phyloP scores from a whole-genome alignment of 805 yeast species.

The Vanderwaltozyma yarrowii region DNA sequence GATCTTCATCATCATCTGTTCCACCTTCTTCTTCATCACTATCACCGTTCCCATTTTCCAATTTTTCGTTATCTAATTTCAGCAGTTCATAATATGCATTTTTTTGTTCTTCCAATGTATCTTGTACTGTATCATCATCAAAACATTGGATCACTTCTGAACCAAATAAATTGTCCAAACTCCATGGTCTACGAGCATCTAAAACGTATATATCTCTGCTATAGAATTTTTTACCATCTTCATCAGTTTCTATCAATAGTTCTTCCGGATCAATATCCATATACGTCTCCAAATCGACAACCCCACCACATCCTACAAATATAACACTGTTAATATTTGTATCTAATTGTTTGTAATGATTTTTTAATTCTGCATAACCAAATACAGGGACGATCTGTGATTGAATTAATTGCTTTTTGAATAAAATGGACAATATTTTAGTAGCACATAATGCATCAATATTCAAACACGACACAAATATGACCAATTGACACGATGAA shows the following conservation, averaged over 20 bases:
- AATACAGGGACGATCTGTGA: slow-evolving; percentile 87
- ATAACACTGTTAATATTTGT: slow-evolving; percentile 66
- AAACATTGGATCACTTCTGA: slow-evolving; percentile 67
- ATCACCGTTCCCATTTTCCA: slow-evolving; percentile 32
- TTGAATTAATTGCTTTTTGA: slow-evolving; percentile 75
- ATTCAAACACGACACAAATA: slow-evolving; percentile 83
- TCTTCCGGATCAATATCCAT: slow-evolving; percentile 52
- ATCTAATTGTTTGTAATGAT: slow-evolving; percentile 56
- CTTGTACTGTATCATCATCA: slow-evolving; percentile 74
- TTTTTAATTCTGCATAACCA: slow-evolving; percentile 72
- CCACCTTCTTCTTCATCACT: slow-evolving; percentile 30
- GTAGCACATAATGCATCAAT: slow-evolving; percentile 90
- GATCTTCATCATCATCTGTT: slow-evolving; percentile 24
- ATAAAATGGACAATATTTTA: slow-evolving; percentile 55
- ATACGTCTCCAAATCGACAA: slow-evolving; percentile 72
- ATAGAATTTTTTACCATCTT: slow-evolving; percentile 24
- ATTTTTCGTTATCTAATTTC: too few relatives aligned
- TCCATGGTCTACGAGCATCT: slow-evolving; percentile 96
- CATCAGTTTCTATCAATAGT: slow-evolving; percentile 18
- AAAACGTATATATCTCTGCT: slow-evolving; percentile 64
- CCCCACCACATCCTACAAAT: slow-evolving; percentile 87
- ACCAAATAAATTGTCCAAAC: slow-evolving; percentile 83
- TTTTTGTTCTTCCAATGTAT: slow-evolving; percentile 44
- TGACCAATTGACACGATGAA: slow-evolving; percentile 79
- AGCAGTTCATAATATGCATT: slow-evolving; percentile 51